A percentile compares a stretch with the other conserved stretches of the same genome.
These are phyloP conservation scores for Ophiostoma sp. DNA, from an alignment of 2,329 filamentous ascomycete species.

Conservation along the genomic window DNA sequence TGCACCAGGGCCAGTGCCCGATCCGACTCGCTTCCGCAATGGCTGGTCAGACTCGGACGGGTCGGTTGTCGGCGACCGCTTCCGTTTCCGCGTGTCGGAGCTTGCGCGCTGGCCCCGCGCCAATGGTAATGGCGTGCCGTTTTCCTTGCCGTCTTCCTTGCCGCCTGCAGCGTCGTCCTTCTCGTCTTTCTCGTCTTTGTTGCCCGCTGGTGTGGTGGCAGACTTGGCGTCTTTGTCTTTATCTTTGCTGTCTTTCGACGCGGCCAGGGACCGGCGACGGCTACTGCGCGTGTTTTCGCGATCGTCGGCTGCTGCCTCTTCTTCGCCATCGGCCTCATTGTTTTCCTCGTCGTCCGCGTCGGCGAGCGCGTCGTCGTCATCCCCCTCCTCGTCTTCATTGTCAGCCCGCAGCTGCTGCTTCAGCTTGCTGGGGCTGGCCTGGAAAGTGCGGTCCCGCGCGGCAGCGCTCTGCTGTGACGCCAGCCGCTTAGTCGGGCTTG, in stretches of 20 bases:
- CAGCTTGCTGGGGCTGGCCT: slow-evolving; percentile 68
- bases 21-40: slow-evolving; percentile 50
- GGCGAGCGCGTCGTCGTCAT: slow-evolving; percentile 34
- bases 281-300: slow-evolving; percentile 18
- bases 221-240: slow-evolving; percentile 25
- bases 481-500: slow-evolving; percentile 42
- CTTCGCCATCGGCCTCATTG: slow-evolving; percentile 35
- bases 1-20: slow-evolving; percentile 37
- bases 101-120: slow-evolving; percentile 28
- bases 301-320: slow-evolving; percentile 23
- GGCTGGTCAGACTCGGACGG: slow-evolving; percentile 45
- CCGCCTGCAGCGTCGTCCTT: too few species aligned
- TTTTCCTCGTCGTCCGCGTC: slow-evolving; percentile 34
- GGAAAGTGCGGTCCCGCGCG: slow-evolving; percentile 26
- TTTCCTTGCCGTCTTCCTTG: neutral
- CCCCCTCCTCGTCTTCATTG: slow-evolving; percentile 17
- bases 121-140: neutral
- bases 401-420: slow-evolving; percentile 48
- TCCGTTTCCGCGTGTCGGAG: slow-evolving; percentile 46
- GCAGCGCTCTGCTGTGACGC: slow-evolving; percentile 15
- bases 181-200: slow-evolving; percentile 28
- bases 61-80: slow-evolving; percentile 45
- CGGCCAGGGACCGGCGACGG: slow-evolving; percentile 31
- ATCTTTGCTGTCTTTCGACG: slow-evolving; percentile 35
- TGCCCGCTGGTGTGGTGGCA: slow-evolving; percentile 1